phyloP scores from a whole-genome alignment of 139 green algal genomes.

The Coelastrella sp. region DNA sequence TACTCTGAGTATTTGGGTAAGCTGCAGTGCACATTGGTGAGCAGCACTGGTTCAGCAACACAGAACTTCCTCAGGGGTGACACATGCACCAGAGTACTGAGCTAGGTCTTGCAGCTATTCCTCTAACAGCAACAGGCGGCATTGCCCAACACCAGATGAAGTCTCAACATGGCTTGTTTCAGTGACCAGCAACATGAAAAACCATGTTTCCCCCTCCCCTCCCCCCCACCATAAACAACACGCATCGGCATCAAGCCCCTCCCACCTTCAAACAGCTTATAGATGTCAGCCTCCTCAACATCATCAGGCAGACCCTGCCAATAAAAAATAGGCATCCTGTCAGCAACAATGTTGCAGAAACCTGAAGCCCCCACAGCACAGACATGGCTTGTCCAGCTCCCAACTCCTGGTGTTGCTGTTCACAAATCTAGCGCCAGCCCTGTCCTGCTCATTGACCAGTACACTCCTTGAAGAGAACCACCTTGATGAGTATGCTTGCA shows the following conservation, averaged over 20 bases:
- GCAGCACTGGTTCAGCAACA: neutral
- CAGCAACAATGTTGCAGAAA: neutral
- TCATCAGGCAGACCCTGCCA: constrained; percentile 40
- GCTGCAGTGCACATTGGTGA: constrained; percentile 14
- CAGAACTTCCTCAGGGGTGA: neutral
- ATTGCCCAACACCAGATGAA: too few relatives aligned
- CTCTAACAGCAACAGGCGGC: too few relatives aligned
- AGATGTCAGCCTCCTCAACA: constrained; percentile 31
- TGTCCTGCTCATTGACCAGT: too few relatives aligned
- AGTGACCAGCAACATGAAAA: neutral
- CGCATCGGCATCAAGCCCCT: neutral
- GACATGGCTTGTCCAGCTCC: neutral
- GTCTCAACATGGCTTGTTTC: too few relatives aligned
- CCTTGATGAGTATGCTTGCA: constrained; percentile 42
- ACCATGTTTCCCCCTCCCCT: too few relatives aligned
- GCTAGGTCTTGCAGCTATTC: too few relatives aligned
- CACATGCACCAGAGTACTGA: neutral
- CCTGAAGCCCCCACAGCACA: neutral
- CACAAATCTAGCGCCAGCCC: neutral
- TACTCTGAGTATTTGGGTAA: constrained; percentile 57
- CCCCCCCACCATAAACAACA: too few relatives aligned
- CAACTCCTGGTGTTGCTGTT: neutral
- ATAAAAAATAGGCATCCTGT: neutral
- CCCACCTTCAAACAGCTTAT: constrained; percentile 32
- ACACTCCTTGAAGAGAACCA: neutral